A percentile compares a stretch with the other conserved stretches of the same genome.
Evolutionary conservation across 2,329 filamentous ascomycete genomes (phyloP).

Genomic region (Salinomyces thailandicus): DNA sequence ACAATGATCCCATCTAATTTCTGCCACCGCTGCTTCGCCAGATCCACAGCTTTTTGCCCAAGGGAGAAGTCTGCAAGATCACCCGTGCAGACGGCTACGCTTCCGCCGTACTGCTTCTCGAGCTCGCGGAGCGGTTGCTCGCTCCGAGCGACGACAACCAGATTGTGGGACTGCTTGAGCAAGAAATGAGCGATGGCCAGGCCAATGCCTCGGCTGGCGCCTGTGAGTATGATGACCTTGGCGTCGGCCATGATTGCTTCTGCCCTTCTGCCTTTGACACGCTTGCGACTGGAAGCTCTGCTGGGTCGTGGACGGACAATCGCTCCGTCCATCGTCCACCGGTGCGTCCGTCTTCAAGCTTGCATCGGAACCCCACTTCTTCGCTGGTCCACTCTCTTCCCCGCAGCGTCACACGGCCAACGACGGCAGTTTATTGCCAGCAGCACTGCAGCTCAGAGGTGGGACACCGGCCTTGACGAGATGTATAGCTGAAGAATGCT

Average conservation of each 20-base stretch:
- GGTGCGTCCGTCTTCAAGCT: not conserved
- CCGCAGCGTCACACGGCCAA: conserved; percentile 2
- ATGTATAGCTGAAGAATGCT: no score
- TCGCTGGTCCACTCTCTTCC: not conserved
- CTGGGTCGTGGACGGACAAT: no score
- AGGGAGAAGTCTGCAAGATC: conserved; percentile 46
- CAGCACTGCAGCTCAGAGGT: no score
- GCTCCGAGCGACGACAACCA: conserved; percentile 48
- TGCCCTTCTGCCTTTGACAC: no score
- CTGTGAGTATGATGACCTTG: conserved; percentile 46
- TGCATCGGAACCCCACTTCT: not conserved
- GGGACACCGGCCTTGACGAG: no score
- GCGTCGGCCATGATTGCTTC: conserved; percentile 2
- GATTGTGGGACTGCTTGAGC: conserved; percentile 43
- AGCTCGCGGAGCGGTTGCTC: conserved; percentile 44
- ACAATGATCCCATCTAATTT: conserved; percentile 71
- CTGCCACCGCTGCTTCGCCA: conserved; percentile 54
- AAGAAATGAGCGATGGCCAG: conserved; percentile 51
- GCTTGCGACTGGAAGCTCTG: no score
- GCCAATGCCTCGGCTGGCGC: conserved; percentile 57
- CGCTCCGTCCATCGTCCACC: no score
- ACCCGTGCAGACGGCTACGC: conserved; percentile 47
- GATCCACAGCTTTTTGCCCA: conserved; percentile 51
- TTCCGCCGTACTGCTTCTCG: conserved; percentile 41
- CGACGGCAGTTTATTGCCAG: no score